Conservation (phyloP, 2,329 filamentous ascomycete genomes). For the Colletotrichum sp. region DNA sequence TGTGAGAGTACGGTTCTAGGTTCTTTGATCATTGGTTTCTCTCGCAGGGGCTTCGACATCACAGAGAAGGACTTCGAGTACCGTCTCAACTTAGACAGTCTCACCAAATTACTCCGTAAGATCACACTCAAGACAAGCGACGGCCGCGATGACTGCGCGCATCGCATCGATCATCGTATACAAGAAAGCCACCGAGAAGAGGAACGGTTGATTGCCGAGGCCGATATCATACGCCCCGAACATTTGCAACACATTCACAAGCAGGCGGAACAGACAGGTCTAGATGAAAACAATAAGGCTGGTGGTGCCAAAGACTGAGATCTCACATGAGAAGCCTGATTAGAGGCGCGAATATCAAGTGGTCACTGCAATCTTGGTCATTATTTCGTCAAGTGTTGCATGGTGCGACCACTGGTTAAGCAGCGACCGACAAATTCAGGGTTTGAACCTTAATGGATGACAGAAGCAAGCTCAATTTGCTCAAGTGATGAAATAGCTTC, state of each 20-base stretch:
- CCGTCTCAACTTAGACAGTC: no score
- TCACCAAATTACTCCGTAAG: no score
- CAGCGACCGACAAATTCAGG: background rate
- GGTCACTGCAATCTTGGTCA: fast-evolving
- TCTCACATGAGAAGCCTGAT: background rate
- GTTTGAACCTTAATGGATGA: background rate
- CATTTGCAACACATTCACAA: background rate
- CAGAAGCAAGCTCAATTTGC: background rate
- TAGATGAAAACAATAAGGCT: fast-evolving
- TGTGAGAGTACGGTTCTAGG: no score
- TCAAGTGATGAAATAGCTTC: background rate
- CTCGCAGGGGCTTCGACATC: no score
- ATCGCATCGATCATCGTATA: no score
- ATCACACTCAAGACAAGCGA: no score
- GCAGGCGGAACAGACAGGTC: background rate
- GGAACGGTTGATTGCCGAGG: no score
- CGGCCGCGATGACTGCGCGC: no score
- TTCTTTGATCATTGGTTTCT: no score
- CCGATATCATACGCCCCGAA: fast-evolving
- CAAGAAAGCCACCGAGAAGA: no score
- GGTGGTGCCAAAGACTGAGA: fast-evolving
- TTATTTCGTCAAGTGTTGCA: background rate
- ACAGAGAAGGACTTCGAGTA: no score
- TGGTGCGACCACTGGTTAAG: fast-evolving
- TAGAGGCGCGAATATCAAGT: fast-evolving